A percentile compares a stretch with the other conserved stretches of the same genome.
phyloP scores from a whole-genome alignment of 495 filamentous ascomycete genomes.

The Cenococcum geophilum region DNA sequence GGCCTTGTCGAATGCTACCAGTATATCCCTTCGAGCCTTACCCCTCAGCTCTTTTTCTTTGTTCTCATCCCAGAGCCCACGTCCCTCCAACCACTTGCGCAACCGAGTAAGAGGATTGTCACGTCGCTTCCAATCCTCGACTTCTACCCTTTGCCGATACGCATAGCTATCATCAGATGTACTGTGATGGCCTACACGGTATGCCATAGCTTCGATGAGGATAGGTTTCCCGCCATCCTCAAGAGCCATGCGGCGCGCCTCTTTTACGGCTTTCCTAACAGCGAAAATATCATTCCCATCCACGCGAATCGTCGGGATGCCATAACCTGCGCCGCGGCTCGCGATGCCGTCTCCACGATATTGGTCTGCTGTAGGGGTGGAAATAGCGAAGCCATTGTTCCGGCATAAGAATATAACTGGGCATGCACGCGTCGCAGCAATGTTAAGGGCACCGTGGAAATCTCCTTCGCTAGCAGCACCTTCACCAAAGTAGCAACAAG shows the following conservation, averaged over 20 bases:
- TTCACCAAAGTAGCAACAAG: conserved; percentile 92
- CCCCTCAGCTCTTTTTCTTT: conserved; percentile 69
- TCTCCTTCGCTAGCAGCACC: conserved; percentile 97
- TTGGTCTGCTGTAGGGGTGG: conserved; percentile 89
- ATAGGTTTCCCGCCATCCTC: conserved; percentile 72
- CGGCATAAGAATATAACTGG: conserved; percentile 92
- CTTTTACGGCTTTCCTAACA: conserved; percentile 74
- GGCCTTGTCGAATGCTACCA: conserved; percentile 79
- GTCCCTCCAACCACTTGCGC: conserved; percentile 84
- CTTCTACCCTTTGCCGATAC: conserved; percentile 87
- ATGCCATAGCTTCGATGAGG: conserved; percentile 94
- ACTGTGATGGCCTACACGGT: conserved; percentile 94
- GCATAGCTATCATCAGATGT: conserved; percentile 97
- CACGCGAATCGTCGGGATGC: conserved; percentile 92
- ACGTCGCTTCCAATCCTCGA: conserved; percentile 95
- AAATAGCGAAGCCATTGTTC: conserved; percentile 97
- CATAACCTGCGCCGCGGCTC: conserved; percentile 89
- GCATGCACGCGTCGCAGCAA: conserved; percentile 87
- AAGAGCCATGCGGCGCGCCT: conserved; percentile 70
- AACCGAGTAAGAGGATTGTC: conserved; percentile 91
- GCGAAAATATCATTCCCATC: conserved; percentile 98
- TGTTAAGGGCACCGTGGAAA: conserved; percentile 95
- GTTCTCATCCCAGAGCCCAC: conserved; percentile 75
- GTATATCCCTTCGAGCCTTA: conserved; percentile 60
- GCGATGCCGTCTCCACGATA: conserved; percentile 97